Evolutionary conservation across 495 filamentous ascomycete species (phyloP).

Genomic region (Daldinia vernicosa): DNA sequence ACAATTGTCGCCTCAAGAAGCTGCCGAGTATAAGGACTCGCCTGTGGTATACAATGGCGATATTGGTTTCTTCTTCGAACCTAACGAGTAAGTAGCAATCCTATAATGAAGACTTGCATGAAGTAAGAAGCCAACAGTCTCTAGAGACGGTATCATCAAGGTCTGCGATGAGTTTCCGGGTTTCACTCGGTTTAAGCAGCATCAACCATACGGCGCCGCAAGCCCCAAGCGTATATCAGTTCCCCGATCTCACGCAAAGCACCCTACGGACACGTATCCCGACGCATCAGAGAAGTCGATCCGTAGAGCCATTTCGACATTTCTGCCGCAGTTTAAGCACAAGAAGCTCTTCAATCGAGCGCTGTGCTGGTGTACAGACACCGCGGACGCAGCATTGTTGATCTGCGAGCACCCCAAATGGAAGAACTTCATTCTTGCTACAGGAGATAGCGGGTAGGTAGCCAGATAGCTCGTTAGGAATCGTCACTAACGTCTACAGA

Average conservation of each 20-base stretch:
- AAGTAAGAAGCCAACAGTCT: conserved; percentile 5
- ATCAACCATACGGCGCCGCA: conserved; percentile 63
- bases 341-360: conserved; percentile 57
- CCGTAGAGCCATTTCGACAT: conserved; percentile 55
- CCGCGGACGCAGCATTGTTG: conserved; percentile 54
- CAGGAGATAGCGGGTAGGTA: conserved; percentile 43
- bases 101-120: conserved; percentile 49
- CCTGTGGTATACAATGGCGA: conserved; percentile 64
- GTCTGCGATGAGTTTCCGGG: conserved; percentile 45
- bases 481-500: conserved; percentile 18
- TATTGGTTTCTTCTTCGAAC: conserved; percentile 67
- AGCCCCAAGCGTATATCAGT: conserved; percentile 57
- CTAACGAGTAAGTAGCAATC: conserved; percentile 53
- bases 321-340: conserved; percentile 57
- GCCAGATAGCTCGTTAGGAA: background rate
- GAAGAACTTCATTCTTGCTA: conserved; percentile 44
- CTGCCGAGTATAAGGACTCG: conserved; percentile 57
- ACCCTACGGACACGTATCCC: conserved; percentile 53
- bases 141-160: conserved; percentile 38
- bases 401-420: conserved; percentile 43
- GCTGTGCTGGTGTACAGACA: conserved; percentile 69
- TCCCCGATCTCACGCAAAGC: conserved; percentile 42
- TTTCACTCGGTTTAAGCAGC: conserved; percentile 40
- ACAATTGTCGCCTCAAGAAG: conserved; percentile 60
- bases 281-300: conserved; percentile 58